Evolutionary conservation across 352 stramenopile genomes (phyloP).

Genomic region (Pythium angustatum): DNA sequence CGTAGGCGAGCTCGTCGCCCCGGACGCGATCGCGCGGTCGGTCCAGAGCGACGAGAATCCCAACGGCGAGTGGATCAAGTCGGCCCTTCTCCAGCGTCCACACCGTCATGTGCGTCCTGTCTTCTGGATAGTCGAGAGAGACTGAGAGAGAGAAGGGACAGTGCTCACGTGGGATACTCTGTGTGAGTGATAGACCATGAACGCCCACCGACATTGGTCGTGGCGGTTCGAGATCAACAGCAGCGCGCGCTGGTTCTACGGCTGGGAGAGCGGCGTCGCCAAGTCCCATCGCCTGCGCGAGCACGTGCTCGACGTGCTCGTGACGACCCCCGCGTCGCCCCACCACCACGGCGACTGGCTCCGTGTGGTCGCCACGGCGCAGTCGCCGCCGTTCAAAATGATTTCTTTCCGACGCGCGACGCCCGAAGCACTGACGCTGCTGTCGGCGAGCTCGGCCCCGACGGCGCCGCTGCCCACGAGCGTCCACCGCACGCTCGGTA

Average conservation of each 20-base stretch:
- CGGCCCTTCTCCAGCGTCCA: constrained; percentile 14
- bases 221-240: constrained; percentile 48
- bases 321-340: not conserved
- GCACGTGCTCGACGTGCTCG: constrained; percentile 42
- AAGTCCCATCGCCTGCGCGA: constrained; percentile 59
- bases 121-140: not conserved
- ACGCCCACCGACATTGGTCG: too few species aligned
- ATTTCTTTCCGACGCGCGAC: constrained; percentile 28
- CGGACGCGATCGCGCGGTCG: constrained; percentile 29
- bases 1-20: constrained; percentile 5
- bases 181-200: too few species aligned
- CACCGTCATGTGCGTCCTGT: constrained; percentile 3
- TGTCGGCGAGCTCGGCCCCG: constrained; percentile 4
- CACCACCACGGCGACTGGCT: not conserved
- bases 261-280: constrained; percentile 60
- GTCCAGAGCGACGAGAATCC: constrained; percentile 55
- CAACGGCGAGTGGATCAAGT: constrained; percentile 57
- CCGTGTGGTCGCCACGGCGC: constrained; percentile 2
- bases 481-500: not conserved
- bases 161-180: too few species aligned
- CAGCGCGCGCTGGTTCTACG: constrained; percentile 60
- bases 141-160: too few species aligned
- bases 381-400: constrained; percentile 23
- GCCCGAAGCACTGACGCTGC: constrained; percentile 9
- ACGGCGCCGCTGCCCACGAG: not conserved